These are phyloP conservation scores for Schizosaccharomyces japonicus DNA, from an alignment of 805 yeast species.

Conservation along the genomic window DNA sequence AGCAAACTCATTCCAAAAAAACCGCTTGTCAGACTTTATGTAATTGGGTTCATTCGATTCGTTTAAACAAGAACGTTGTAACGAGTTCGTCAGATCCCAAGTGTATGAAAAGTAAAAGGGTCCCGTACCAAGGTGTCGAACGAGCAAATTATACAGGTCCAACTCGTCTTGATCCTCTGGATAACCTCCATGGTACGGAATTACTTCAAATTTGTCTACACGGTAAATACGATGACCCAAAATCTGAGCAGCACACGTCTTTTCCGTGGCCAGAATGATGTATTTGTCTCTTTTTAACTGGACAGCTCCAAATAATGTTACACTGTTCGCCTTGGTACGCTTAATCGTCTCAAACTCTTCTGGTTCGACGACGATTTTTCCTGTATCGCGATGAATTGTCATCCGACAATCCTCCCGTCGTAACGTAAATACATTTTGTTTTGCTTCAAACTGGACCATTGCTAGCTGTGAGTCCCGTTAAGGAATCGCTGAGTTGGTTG, in stretches of 20 bases:
- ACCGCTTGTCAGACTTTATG: slow-evolving; percentile 35
- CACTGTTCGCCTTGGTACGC: neutral
- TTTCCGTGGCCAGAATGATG: slow-evolving; percentile 43
- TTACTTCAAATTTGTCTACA: slow-evolving; percentile 28
- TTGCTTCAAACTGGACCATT: slow-evolving; percentile 3
- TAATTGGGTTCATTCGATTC: neutral
- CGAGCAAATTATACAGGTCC: slow-evolving; percentile 33
- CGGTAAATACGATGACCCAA: slow-evolving; percentile 31
- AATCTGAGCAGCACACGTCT: slow-evolving; percentile 38
- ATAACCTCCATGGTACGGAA: slow-evolving; percentile 21
- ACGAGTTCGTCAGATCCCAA: slow-evolving; percentile 61
- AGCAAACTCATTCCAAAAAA: slow-evolving; percentile 72
- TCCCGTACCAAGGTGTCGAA: slow-evolving; percentile 42
- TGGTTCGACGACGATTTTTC: neutral
- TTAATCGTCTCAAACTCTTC: neutral
- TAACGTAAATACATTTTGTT: neutral
- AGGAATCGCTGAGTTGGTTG: no score
- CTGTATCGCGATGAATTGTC: neutral
- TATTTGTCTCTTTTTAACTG: slow-evolving; percentile 44
- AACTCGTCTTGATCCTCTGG: slow-evolving; percentile 15
- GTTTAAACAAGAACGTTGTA: slow-evolving; percentile 26
- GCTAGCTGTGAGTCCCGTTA: neutral
- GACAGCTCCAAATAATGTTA: slow-evolving; percentile 29
- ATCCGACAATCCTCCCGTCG: slow-evolving; percentile 1
- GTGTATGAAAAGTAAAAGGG: slow-evolving; percentile 46